These are phyloP conservation scores for Tricholoma terreum DNA, from an alignment of 768 basidiomycete species.

Conservation along the genomic window DNA sequence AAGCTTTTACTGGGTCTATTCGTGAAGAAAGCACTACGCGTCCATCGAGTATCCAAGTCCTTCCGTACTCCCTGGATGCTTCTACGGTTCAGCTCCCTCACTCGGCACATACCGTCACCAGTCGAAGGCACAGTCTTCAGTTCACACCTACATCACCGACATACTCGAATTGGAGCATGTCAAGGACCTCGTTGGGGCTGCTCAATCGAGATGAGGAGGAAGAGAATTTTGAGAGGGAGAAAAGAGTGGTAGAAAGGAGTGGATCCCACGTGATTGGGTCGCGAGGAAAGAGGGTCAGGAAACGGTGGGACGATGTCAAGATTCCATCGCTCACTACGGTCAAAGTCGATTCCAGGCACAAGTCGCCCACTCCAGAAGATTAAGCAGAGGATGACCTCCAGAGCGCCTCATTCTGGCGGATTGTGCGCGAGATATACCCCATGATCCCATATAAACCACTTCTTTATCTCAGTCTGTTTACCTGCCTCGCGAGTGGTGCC, in stretches of 20 bases:
- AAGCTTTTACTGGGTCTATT: conserved; percentile 21
- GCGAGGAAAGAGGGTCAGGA: conserved; percentile 22
- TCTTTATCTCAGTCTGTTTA: conserved; percentile 63
- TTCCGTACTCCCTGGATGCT: conserved; percentile 13
- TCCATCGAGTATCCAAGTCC: conserved; percentile 23
- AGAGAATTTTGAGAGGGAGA: conserved; percentile 41
- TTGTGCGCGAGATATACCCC: conserved; percentile 59
- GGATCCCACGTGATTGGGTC: conserved; percentile 31
- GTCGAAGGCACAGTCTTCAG: conserved; percentile 55
- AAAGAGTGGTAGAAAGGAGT: conserved; percentile 37
- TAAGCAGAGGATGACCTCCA: conserved; percentile 13
- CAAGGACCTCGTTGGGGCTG: conserved; percentile 5
- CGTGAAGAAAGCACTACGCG: conserved; percentile 6
- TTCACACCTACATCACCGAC: conserved; percentile 58
- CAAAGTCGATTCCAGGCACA: conserved; percentile 18
- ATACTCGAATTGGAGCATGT: conserved; percentile 23
- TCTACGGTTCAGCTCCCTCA: conserved; percentile 6
- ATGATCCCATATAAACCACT: conserved; percentile 72
- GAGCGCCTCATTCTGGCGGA: conserved; percentile 39
- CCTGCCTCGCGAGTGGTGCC: conserved; percentile 73
- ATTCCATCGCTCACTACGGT: conserved; percentile 20
- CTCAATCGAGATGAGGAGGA: conserved; percentile 17
- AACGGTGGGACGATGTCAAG: conserved; percentile 23
- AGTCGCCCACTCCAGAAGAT: neutral
- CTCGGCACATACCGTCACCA: conserved; percentile 28